Evolutionary conservation across 75 land plant genomes (phyloP), one percentile per base, ranked within the genome.

Genomic region (Selaginella moellendorffii): DNA sequence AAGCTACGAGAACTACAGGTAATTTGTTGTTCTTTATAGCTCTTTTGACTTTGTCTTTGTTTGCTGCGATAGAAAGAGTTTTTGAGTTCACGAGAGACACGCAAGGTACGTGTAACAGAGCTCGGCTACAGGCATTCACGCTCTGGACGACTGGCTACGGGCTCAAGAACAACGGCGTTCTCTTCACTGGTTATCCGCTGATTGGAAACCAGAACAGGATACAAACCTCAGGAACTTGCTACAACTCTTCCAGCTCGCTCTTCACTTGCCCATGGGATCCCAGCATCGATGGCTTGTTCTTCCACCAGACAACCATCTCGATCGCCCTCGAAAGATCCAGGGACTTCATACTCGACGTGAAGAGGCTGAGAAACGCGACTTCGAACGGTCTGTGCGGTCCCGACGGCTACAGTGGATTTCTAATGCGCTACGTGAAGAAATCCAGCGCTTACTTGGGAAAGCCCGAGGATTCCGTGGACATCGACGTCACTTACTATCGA

Each of bases 251-350:
- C n/a, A n/a, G n/a, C n/a, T n/a, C n/a, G n/a, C n/a, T n/a, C n/a
- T n/a, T n/a, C 18, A 63, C 54, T 2, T 74, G 72, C 14, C 18
- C 53, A 25, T 72, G 74, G 74, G 74, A 72, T 29, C 74, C 74
- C 1, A 24, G 74, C 0, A 46, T 67, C 26, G 28, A 60, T 5
- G 74, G 74, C 2, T 17, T 29, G 22, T 72, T 67, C 64, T 72
- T 19, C 24, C 53, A 31, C 28, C 71, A 72, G 9, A 67, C 63
- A n/a, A 51, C 64, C 1, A 1, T 72, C 1, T 67, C 69, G 46
- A 61, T 72, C n/a, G 17, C 54, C 21, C 21, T 67, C 17, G 14
- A 63, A 1, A 67, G 17, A 0, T 28, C 62, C 17, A 1, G 27
- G 0, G 18, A 51, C 17, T 72, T 72, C 42, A 0, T 72, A 1